Conservation (phyloP, 2,329 filamentous ascomycete species). For the Ceratocystiopsis brevicomis region DNA sequence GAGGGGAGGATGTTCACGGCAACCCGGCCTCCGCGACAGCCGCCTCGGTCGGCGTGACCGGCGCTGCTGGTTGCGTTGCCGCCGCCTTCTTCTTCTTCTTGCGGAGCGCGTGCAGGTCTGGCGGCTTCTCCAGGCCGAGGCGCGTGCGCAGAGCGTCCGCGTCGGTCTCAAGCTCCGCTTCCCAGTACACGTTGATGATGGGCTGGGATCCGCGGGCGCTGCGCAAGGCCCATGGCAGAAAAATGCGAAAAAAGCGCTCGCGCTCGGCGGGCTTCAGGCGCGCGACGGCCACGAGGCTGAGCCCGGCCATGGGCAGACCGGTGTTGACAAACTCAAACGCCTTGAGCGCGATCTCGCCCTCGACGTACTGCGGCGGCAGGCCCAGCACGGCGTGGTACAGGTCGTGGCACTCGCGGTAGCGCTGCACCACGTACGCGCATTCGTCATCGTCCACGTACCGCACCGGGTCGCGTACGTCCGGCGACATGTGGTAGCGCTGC, state of each 20-base stretch:
- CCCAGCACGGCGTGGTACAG: slow-evolving; percentile 94
- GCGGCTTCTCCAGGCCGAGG: slow-evolving; percentile 72
- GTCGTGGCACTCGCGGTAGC: slow-evolving; percentile 92
- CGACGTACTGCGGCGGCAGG: slow-evolving; percentile 74
- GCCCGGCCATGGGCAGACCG: slow-evolving; percentile 79
- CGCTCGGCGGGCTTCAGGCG: slow-evolving; percentile 72
- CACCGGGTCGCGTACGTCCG: slow-evolving; percentile 67
- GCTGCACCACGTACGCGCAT: slow-evolving; percentile 96
- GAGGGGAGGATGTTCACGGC: no score
- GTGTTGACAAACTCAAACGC: slow-evolving; percentile 96
- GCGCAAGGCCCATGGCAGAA: slow-evolving; percentile 76
- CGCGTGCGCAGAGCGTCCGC: slow-evolving; percentile 55
- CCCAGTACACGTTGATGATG: slow-evolving; percentile 94
- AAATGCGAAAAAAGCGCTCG: slow-evolving; percentile 50
- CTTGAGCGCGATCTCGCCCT: slow-evolving; percentile 94
- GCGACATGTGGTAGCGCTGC: slow-evolving; percentile 82
- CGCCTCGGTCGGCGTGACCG: no score
- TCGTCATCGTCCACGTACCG: slow-evolving; percentile 89
- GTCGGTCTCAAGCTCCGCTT: slow-evolving; percentile 75
- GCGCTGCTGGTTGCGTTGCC: no score
- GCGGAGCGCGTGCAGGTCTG: slow-evolving; percentile 64
- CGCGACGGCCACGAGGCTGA: slow-evolving; percentile 69
- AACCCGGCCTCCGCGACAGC: no score
- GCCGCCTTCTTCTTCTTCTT: slow-evolving; percentile 20
- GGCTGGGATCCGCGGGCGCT: slow-evolving; percentile 64